Conservation (phyloP, 2,329 filamentous ascomycete genomes). For the Nigrospora oryzae region DNA sequence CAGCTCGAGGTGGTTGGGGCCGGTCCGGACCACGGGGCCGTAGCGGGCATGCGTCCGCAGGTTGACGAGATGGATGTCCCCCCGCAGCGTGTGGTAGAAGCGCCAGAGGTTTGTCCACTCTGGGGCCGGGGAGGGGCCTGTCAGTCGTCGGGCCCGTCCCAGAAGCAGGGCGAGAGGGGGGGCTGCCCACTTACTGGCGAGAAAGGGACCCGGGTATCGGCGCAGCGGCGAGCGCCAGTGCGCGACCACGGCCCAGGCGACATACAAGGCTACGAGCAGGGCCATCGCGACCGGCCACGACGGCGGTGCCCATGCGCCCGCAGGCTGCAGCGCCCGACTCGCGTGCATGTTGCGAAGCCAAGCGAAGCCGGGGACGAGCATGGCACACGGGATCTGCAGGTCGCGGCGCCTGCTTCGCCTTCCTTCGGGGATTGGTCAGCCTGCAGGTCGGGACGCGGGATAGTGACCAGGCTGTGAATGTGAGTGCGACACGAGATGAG, state of each 20-base stretch:
- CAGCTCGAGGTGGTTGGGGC: conserved; percentile 20
- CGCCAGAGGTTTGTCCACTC: background rate
- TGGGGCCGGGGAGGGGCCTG: background rate
- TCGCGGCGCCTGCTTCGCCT: too few species aligned
- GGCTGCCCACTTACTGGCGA: background rate
- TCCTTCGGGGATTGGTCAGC: too few species aligned
- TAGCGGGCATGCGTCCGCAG: conserved; percentile 7
- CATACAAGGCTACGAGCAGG: background rate
- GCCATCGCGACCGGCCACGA: background rate
- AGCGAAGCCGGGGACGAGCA: too few species aligned
- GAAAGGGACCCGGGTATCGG: background rate
- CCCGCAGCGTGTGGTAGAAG: background rate
- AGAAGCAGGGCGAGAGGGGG: background rate
- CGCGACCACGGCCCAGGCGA: background rate
- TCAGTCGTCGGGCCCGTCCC: background rate
- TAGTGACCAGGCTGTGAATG: too few species aligned
- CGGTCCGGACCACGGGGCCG: conserved; percentile 27
- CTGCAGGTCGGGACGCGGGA: too few species aligned
- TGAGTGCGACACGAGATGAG: too few species aligned
- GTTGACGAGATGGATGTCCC: background rate
- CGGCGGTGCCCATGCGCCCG: background rate
- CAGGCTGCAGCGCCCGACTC: too few species aligned
- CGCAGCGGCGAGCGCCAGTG: conserved; percentile 2
- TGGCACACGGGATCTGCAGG: too few species aligned
- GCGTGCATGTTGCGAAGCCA: too few species aligned